These are phyloP conservation scores for Isabelozyma rhagii DNA, from an alignment of 805 yeast species.

Conservation along the genomic window DNA sequence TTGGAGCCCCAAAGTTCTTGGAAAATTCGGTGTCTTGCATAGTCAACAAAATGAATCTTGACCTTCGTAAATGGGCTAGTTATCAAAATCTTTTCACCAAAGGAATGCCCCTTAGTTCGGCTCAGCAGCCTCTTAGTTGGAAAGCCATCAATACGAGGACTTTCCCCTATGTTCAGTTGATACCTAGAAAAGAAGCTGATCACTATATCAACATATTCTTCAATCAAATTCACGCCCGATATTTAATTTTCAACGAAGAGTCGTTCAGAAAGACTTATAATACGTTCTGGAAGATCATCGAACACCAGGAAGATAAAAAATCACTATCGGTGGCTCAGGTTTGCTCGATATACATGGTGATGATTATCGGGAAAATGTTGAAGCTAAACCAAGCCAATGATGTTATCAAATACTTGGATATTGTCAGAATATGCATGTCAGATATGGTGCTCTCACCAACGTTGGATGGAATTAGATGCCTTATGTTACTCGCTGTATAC, in stretches of 20 bases:
- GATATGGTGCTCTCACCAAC: constrained; percentile 45
- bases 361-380: constrained; percentile 38
- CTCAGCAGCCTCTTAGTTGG: not conserved
- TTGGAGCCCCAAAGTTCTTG: constrained; percentile 11
- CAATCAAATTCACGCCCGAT: constrained; percentile 42
- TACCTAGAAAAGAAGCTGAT: constrained; percentile 32
- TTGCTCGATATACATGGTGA: constrained; percentile 47
- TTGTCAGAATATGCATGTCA: constrained; percentile 39
- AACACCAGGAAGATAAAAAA: not conserved
- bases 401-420: constrained; percentile 10
- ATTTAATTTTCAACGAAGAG: constrained; percentile 29
- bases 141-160: constrained; percentile 6
- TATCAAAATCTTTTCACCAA: not conserved
- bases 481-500: constrained; percentile 41
- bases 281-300: not conserved
- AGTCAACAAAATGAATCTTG: not conserved
- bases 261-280: constrained; percentile 1
- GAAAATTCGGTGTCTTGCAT: constrained; percentile 3
- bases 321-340: constrained; percentile 12
- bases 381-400: constrained; percentile 6
- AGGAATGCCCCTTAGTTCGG: not conserved
- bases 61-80: not conserved
- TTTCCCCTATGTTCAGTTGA: constrained; percentile 37
- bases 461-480: constrained; percentile 41
- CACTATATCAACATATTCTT: constrained; percentile 36